A percentile compares a stretch with the other conserved stretches of the same genome.
phyloP scores from a whole-genome alignment of 371 early-diverging fungal species.

The Lichtheimia corymbifera region DNA sequence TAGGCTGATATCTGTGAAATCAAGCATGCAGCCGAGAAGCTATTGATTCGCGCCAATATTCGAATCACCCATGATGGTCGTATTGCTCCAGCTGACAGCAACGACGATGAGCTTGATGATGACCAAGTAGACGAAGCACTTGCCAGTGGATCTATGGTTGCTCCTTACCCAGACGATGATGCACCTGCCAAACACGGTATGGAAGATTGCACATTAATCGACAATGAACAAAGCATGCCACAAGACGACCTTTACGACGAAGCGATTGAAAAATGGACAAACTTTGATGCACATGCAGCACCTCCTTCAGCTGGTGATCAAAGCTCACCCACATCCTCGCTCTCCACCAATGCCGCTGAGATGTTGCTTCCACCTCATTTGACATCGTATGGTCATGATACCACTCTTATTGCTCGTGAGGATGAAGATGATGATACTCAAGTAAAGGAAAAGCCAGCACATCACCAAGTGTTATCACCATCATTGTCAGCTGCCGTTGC shows the following conservation, averaged over 20 bases:
- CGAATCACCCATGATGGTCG: slow-evolving; percentile 23
- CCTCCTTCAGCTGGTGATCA: slow-evolving; percentile 1
- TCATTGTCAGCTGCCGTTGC: slow-evolving; percentile 22
- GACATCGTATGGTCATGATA: slow-evolving; percentile 22
- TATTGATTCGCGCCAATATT: slow-evolving; percentile 16
- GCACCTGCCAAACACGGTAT: background rate
- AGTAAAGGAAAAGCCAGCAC: background rate
- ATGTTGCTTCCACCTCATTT: slow-evolving; percentile 26
- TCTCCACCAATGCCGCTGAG: slow-evolving; percentile 15
- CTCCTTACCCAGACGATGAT: background rate
- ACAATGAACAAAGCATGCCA: slow-evolving; percentile 4
- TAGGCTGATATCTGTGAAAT: slow-evolving; percentile 24
- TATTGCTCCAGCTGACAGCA: slow-evolving; percentile 9
- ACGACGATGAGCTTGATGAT: slow-evolving; percentile 2
- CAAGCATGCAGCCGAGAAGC: slow-evolving; percentile 20
- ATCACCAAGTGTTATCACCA: slow-evolving; percentile 2
- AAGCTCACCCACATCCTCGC: slow-evolving; percentile 12
- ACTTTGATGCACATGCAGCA: slow-evolving; percentile 15
- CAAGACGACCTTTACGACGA: slow-evolving; percentile 27
- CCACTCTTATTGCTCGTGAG: slow-evolving; percentile 7
- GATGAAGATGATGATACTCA: slow-evolving; percentile 1
- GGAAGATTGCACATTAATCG: slow-evolving; percentile 15
- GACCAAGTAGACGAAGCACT: background rate
- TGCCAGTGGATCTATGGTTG: background rate
- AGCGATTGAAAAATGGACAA: slow-evolving; percentile 29